These are phyloP conservation scores for Isoetes engelmannii DNA, from an alignment of 83 land plant genomes.

Conservation along the genomic window DNA sequence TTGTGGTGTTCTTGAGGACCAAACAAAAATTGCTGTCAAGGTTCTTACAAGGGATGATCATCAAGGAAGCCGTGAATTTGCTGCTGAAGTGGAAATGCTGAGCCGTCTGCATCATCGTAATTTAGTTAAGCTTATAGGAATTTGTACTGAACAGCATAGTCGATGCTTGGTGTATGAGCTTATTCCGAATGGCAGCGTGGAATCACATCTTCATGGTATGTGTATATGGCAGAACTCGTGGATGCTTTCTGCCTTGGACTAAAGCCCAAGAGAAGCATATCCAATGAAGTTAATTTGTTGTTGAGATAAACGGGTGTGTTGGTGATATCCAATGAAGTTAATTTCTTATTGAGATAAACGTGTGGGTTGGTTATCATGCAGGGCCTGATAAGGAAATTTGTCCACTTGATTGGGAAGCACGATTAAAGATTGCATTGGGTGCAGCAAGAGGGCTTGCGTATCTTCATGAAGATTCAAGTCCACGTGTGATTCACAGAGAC, in stretches of 20 bases:
- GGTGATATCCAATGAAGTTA: background rate
- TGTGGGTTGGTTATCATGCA: conserved; percentile 17
- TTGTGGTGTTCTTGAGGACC: conserved; percentile 12
- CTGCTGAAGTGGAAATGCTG: conserved; percentile 11
- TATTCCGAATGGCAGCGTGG: conserved; percentile 12
- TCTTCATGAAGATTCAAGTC: conserved; percentile 74
- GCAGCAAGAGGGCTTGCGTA: conserved; percentile 69
- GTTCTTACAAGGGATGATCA: conserved; percentile 11
- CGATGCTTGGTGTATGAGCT: conserved; percentile 13
- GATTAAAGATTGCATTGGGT: conserved; percentile 67
- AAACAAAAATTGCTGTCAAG: conserved; percentile 11
- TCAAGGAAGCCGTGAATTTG: conserved; percentile 9
- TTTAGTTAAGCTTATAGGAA: conserved; percentile 10
- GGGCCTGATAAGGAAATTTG: conserved; percentile 43
- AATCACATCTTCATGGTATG: conserved; percentile 17
- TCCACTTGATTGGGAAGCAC: conserved; percentile 56
- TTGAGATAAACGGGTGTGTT: background rate
- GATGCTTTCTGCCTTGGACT: background rate
- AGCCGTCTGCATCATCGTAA: conserved; percentile 13
- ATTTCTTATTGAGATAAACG: background rate
- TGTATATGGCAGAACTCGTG: background rate
- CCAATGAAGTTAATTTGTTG: background rate
- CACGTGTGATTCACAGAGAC: conserved; percentile 61
- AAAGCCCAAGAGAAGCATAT: background rate
- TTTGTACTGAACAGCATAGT: conserved; percentile 10